Conservation (phyloP, 106 monocot genomes). For the Vanilla planifolia region DNA sequence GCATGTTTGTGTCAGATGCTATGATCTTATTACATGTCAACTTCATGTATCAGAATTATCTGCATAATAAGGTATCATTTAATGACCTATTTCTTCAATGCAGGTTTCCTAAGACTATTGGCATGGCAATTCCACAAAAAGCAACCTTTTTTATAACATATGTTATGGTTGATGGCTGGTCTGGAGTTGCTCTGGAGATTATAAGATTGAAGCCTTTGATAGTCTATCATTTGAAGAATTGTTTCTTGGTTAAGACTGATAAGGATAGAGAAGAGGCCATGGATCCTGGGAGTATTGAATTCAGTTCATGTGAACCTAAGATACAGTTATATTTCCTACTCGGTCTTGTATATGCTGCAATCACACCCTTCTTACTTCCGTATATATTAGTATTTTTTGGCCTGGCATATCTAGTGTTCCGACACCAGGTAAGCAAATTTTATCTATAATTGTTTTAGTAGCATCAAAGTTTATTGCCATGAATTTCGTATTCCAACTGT, state of each 20-base stretch:
- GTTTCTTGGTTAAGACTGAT: constrained; percentile 80
- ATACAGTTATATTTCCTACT: constrained; percentile 81
- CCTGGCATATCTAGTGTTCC: constrained; percentile 56
- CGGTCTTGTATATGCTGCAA: constrained; percentile 71
- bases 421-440: constrained; percentile 56
- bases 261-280: constrained; percentile 75
- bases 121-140: constrained; percentile 68
- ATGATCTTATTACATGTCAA: too few species aligned
- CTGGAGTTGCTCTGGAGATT: constrained; percentile 72
- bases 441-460: neutral
- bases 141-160: constrained; percentile 83
- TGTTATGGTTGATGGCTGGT: constrained; percentile 87
- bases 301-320: constrained; percentile 47
- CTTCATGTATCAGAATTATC: too few species aligned
- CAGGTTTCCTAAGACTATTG: constrained; percentile 72
- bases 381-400: constrained; percentile 67
- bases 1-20: too few species aligned
- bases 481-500: too few species aligned
- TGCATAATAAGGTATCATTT: neutral
- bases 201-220: constrained; percentile 60
- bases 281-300: constrained; percentile 72
- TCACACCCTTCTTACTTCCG: constrained; percentile 73
- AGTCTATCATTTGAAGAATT: constrained; percentile 63
- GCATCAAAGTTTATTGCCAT: too few species aligned
- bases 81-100: neutral